Conservation (phyloP, 2,329 filamentous ascomycete species). For the Thelonectria discophora region DNA sequence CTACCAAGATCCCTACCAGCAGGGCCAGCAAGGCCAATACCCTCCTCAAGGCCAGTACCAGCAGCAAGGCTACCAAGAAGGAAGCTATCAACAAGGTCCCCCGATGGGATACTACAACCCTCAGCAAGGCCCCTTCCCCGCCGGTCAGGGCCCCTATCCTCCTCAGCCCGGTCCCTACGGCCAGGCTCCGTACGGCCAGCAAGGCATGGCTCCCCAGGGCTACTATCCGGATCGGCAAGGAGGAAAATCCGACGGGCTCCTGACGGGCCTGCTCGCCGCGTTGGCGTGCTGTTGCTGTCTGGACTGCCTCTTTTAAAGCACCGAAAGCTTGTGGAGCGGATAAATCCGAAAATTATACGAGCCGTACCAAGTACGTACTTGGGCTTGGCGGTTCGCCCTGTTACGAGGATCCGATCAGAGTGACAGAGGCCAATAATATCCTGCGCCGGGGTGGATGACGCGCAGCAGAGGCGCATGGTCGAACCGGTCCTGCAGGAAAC, state of each 20-base stretch:
- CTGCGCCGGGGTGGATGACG: conserved; percentile 4
- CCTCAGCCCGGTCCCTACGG: conserved; percentile 50
- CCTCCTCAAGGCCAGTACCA: no score
- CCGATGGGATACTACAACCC: conserved; percentile 46
- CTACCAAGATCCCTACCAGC: conserved; percentile 48
- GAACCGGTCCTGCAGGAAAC: conserved; percentile 13
- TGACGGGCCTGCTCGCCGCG: conserved; percentile 59
- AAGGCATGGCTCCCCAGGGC: conserved; percentile 47
- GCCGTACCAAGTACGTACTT: neutral
- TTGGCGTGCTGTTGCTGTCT: conserved; percentile 68
- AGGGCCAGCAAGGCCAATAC: conserved; percentile 42
- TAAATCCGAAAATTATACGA: conserved; percentile 13
- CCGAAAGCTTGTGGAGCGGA: neutral
- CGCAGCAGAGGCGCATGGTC: conserved; percentile 28
- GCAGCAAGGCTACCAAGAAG: conserved; percentile 40
- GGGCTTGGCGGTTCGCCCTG: no score
- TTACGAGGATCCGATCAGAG: neutral
- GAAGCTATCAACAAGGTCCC: conserved; percentile 43
- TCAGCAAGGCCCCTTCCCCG: conserved; percentile 48
- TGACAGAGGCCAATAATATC: conserved; percentile 6
- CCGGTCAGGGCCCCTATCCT: conserved; percentile 48
- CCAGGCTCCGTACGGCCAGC: conserved; percentile 42
- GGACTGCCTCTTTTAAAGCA: conserved; percentile 62
- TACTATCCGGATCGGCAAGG: conserved; percentile 46
- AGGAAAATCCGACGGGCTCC: conserved; percentile 47